These are phyloP conservation scores for Ceratopteris richardii DNA, from an alignment of 75 land plant species.

Conservation along the genomic window DNA sequence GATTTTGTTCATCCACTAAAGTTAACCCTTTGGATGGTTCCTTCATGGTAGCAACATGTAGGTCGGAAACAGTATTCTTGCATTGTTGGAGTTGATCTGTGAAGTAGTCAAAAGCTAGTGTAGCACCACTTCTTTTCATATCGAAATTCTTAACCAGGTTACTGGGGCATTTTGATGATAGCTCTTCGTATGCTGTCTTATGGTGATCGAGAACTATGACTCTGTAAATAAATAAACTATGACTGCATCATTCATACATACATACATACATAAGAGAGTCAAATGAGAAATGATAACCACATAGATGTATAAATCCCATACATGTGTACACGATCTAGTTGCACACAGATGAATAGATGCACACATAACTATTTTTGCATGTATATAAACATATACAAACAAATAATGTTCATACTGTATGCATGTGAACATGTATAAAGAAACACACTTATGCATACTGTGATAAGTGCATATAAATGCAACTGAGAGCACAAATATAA, in stretches of 20 bases:
- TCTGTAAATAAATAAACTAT: conserved; percentile 35
- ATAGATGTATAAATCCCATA: no score
- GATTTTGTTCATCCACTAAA: conserved; percentile 4
- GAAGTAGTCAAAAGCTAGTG: conserved; percentile 80
- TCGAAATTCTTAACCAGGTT: conserved; percentile 56
- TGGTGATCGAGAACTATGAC: conserved; percentile 83
- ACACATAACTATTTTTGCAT: no score
- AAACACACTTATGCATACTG: no score
- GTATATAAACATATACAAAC: no score
- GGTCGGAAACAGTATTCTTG: background rate
- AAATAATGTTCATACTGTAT: no score
- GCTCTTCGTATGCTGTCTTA: conserved; percentile 64
- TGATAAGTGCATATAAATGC: background rate
- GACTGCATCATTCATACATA: no score
- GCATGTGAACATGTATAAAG: background rate
- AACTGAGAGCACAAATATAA: no score
- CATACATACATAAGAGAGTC: no score
- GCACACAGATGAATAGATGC: no score
- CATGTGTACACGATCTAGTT: no score
- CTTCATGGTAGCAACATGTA: background rate
- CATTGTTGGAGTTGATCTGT: conserved; percentile 20
- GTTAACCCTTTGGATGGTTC: background rate
- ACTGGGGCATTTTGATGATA: conserved; percentile 10
- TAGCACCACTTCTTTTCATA: conserved; percentile 80
- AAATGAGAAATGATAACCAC: no score